Evolutionary conservation across 768 basidiomycete species (phyloP).

Genomic region (Rossbeevera mucosa): DNA sequence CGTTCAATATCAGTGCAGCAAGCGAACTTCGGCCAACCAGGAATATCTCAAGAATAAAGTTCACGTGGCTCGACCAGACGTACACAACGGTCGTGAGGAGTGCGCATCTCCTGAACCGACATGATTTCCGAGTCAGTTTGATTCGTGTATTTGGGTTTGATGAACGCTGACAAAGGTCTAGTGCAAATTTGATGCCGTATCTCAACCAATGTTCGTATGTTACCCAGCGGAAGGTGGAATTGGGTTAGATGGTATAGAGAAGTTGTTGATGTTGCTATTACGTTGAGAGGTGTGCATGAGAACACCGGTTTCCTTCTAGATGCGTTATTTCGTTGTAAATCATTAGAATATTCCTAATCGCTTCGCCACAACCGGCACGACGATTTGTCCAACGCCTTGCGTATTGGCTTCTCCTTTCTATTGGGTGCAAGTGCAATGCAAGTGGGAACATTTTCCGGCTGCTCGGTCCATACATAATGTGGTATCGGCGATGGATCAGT

Average conservation of each 20-base stretch:
- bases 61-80: slow-evolving; percentile 40
- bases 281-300: slow-evolving; percentile 1
- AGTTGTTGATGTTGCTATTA: slow-evolving; percentile 37
- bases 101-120: slow-evolving; percentile 38
- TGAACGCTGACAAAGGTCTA: slow-evolving; percentile 13
- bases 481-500: slow-evolving; percentile 26
- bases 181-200: slow-evolving; percentile 44
- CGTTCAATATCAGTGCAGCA: slow-evolving; percentile 48
- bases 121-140: slow-evolving; percentile 41
- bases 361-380: slow-evolving; percentile 36
- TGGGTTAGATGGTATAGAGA: slow-evolving; percentile 42
- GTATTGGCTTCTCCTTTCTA: slow-evolving; percentile 33
- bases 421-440: slow-evolving; percentile 44
- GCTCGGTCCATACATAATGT: slow-evolving; percentile 42
- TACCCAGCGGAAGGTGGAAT: slow-evolving; percentile 45
- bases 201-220: slow-evolving; percentile 46
- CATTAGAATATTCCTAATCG: slow-evolving; percentile 4
- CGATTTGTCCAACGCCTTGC: slow-evolving; percentile 39
- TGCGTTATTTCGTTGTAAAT: not conserved
- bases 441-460: slow-evolving; percentile 40
- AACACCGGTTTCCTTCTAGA: not conserved
- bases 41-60: slow-evolving; percentile 46
- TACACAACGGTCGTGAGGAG: slow-evolving; percentile 39
- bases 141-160: not conserved
- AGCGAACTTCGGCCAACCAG: slow-evolving; percentile 35